Percentiles rank a stretch among this genome's conserved stretches.
Evolutionary conservation across 768 basidiomycete genomes (phyloP).

Genomic region (Pleurotus pulmonarius): DNA sequence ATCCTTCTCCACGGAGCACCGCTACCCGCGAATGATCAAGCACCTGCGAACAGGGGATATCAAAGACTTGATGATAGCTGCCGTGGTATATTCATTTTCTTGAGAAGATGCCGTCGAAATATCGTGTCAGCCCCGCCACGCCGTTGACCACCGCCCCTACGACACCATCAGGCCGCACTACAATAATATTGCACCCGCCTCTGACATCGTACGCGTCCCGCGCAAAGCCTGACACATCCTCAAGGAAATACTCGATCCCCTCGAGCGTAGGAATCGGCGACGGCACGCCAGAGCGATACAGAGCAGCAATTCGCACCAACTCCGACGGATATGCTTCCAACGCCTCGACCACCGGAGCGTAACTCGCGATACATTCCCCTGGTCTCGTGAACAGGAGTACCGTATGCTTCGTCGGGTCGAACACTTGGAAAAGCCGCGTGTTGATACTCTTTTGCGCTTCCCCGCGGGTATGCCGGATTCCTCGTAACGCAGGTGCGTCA

Average conservation of each 20-base stretch:
- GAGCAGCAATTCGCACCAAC: constrained; percentile 2
- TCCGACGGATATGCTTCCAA: constrained; percentile 14
- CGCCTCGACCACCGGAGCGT: constrained; percentile 5
- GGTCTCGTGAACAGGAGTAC: constrained; percentile 32
- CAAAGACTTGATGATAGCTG: too few relatives aligned
- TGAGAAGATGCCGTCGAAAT: constrained; percentile 3
- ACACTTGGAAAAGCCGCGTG: constrained; percentile 30
- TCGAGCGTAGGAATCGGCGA: constrained; percentile 15
- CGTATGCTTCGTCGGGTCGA: constrained; percentile 32
- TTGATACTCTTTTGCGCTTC: constrained; percentile 1
- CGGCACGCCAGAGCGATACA: constrained; percentile 7
- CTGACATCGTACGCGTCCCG: constrained; percentile 31
- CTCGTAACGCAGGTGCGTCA: constrained; percentile 27
- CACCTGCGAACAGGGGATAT: too few relatives aligned
- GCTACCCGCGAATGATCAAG: too few relatives aligned
- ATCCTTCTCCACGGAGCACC: too few relatives aligned
- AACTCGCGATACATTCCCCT: constrained; percentile 10
- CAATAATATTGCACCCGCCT: constrained; percentile 19
- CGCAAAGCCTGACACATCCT: constrained; percentile 34
- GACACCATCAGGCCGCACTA: constrained; percentile 5
- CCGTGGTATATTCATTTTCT: neutral
- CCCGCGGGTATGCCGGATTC: constrained; percentile 19
- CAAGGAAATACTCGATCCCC: constrained; percentile 21
- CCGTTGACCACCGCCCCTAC: constrained; percentile 5
- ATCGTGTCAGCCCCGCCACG: neutral